Evolutionary conservation across 2,329 filamentous ascomycete species (phyloP).

Genomic region (Phialophora expanda): DNA sequence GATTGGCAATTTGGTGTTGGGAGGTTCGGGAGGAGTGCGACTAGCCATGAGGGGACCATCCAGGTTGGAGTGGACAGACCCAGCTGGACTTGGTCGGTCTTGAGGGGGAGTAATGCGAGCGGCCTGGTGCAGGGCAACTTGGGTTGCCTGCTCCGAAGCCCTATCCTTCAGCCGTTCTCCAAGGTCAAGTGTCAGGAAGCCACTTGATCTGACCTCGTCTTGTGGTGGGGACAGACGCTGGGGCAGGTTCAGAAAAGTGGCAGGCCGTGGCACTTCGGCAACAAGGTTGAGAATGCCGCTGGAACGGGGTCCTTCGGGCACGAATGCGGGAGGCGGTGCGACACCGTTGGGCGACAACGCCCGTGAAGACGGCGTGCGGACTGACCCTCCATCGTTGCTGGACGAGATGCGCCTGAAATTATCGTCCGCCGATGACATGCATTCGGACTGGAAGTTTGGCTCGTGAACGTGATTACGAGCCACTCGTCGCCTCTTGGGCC

Average conservation of each 20-base stretch:
- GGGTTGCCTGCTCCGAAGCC: constrained; percentile 19
- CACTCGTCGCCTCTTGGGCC: constrained; percentile 34
- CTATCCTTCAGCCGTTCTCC: constrained; percentile 31
- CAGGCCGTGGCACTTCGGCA: constrained; percentile 28
- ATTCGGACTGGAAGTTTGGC: constrained; percentile 22
- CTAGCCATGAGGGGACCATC: constrained; percentile 18
- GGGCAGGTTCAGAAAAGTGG: constrained; percentile 17
- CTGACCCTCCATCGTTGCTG: constrained; percentile 33
- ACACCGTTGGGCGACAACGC: constrained; percentile 34
- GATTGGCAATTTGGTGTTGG: constrained; percentile 20
- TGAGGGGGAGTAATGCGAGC: constrained; percentile 29
- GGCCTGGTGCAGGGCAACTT: constrained; percentile 22
- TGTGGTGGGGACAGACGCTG: constrained; percentile 31
- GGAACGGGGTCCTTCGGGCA: constrained; percentile 36
- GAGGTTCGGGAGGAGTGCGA: constrained; percentile 25
- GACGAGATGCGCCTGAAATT: constrained; percentile 34
- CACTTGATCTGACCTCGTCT: constrained; percentile 38
- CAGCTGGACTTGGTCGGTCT: constrained; percentile 32
- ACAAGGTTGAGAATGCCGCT: constrained; percentile 39
- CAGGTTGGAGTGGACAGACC: constrained; percentile 25
- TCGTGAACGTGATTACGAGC: constrained; percentile 23
- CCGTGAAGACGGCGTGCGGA: constrained; percentile 34
- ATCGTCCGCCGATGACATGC: constrained; percentile 32
- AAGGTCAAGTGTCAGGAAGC: constrained; percentile 37
- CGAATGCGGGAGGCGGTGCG: constrained; percentile 14